Percentiles rank a stretch among this genome's conserved stretches.
Evolutionary conservation across 2,329 filamentous ascomycete species (phyloP).

Genomic region (Phaeoacremonium minimum): DNA sequence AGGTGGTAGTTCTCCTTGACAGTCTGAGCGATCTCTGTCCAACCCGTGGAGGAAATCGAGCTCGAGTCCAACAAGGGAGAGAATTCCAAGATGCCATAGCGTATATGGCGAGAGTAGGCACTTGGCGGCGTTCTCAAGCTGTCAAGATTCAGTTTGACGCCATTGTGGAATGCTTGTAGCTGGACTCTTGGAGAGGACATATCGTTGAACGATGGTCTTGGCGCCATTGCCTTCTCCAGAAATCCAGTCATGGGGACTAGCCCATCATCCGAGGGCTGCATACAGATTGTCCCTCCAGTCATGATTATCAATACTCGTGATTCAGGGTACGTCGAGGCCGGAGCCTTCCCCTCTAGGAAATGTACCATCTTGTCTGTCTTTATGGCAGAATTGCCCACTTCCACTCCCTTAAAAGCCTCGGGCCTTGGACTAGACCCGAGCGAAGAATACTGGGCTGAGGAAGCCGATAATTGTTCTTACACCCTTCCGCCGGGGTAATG

Average conservation of each 20-base stretch:
- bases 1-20: slow-evolving; percentile 80
- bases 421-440: too few relatives aligned
- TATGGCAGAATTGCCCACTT: background rate
- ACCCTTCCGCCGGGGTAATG: background rate
- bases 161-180: slow-evolving; percentile 47
- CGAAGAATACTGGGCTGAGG: too few relatives aligned
- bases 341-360: slow-evolving; percentile 6
- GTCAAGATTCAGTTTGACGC: slow-evolving; percentile 47
- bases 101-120: slow-evolving; percentile 73
- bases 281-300: slow-evolving; percentile 87
- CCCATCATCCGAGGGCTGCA: slow-evolving; percentile 77
- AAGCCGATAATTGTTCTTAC: too few relatives aligned
- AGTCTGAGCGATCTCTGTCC: slow-evolving; percentile 78
- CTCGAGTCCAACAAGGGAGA: slow-evolving; percentile 81
- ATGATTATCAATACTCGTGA: slow-evolving; percentile 85
- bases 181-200: slow-evolving; percentile 48
- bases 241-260: slow-evolving; percentile 79
- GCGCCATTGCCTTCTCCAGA: slow-evolving; percentile 75
- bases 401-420: background rate
- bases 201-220: slow-evolving; percentile 83
- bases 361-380: slow-evolving; percentile 9
- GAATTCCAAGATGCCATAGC: slow-evolving; percentile 84
- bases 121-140: slow-evolving; percentile 77
- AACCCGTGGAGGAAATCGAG: slow-evolving; percentile 81
- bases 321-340: slow-evolving; percentile 50